phyloP scores from a whole-genome alignment of 352 stramenopile genomes.

The Aphanomyces invadans region DNA sequence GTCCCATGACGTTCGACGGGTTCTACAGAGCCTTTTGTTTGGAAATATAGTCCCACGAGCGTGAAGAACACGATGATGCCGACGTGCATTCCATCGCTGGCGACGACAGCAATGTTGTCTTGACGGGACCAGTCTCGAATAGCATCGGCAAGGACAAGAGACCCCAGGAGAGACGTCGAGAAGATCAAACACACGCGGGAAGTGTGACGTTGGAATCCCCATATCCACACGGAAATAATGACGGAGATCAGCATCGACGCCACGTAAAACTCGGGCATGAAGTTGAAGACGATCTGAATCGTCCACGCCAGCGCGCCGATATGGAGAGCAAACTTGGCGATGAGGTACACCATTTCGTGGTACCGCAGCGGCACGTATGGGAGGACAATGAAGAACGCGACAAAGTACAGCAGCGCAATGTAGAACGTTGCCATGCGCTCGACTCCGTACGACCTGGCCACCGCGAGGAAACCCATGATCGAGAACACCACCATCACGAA shows the following conservation, averaged over 20 bases:
- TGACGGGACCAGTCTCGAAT: not conserved
- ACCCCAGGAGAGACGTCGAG: constrained; percentile 1
- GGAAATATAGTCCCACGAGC: constrained; percentile 1
- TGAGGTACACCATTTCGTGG: not conserved
- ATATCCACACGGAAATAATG: not conserved
- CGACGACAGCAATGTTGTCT: not conserved
- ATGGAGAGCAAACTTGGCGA: constrained; percentile 7
- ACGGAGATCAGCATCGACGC: not conserved
- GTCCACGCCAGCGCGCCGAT: not conserved
- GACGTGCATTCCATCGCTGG: not conserved
- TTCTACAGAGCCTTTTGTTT: constrained; percentile 4
- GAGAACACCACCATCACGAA: constrained; percentile 16
- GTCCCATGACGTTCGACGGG: not conserved
- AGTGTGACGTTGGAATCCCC: not conserved
- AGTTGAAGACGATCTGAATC: not conserved
- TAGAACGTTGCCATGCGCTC: constrained; percentile 8
- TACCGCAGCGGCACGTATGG: constrained; percentile 2
- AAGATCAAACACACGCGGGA: constrained; percentile 15
- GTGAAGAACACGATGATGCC: not conserved
- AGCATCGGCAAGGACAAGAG: not conserved
- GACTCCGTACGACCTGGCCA: not conserved
- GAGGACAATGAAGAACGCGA: constrained; percentile 7
- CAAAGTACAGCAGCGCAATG: not conserved
- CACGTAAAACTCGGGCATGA: constrained; percentile 5
- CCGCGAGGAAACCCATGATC: constrained; percentile 12